Evolutionary conservation across 768 basidiomycete species (phyloP).

Genomic region (Podaxis sp.): DNA sequence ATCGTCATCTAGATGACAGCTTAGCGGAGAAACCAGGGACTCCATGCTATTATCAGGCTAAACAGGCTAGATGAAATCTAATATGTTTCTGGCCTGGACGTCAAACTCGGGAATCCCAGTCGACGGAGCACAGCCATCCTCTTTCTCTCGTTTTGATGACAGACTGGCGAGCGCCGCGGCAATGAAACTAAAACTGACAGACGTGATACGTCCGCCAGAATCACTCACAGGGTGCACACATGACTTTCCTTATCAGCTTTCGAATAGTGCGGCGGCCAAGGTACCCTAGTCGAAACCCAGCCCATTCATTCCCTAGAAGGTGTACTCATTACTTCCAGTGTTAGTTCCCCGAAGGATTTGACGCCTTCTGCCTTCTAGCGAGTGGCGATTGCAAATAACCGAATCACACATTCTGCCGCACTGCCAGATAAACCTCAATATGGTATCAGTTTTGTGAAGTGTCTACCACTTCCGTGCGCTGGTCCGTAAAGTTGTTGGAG

Average conservation of each 20-base stretch:
- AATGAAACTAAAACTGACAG: background rate
- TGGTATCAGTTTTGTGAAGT: background rate
- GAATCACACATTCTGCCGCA: background rate
- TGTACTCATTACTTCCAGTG: background rate
- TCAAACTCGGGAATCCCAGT: background rate
- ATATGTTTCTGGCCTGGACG: background rate
- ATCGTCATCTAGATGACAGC: no score
- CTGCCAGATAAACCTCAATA: background rate
- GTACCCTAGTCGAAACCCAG: background rate
- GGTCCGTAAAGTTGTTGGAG: background rate
- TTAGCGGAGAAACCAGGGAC: background rate
- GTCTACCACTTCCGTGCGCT: background rate
- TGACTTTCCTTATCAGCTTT: background rate
- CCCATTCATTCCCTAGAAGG: background rate
- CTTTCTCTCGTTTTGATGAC: background rate
- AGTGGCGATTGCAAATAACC: background rate
- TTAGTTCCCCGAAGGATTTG: constrained; percentile 5
- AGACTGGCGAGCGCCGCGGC: background rate
- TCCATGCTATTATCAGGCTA: background rate
- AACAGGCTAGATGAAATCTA: background rate
- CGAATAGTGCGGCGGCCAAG: background rate
- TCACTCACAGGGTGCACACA: background rate
- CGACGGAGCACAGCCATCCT: background rate
- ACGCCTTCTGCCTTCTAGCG: background rate
- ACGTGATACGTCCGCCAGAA: background rate